phyloP scores from a whole-genome alignment of 495 filamentous ascomycete species.

The Daldinia childiae region DNA sequence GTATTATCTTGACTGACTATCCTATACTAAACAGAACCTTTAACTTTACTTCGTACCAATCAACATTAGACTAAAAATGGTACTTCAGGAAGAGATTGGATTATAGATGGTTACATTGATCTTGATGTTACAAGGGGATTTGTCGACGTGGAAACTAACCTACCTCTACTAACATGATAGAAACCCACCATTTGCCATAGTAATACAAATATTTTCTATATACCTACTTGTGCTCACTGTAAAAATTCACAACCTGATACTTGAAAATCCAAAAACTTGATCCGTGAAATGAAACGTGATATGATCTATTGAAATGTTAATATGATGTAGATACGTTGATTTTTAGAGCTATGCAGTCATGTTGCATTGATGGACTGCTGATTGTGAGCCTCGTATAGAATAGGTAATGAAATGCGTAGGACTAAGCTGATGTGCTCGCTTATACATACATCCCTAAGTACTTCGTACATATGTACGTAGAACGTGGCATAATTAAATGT shows the following conservation, averaged over 20 bases:
- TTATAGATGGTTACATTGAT: neutral
- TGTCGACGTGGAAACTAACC: too few species aligned
- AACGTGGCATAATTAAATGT: neutral
- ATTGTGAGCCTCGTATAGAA: neutral
- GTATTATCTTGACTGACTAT: constrained; percentile 14
- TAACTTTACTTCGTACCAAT: neutral
- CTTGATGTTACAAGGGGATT: too few species aligned
- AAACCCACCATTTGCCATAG: too few species aligned
- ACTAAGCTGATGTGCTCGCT: neutral
- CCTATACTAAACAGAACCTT: neutral
- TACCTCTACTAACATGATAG: too few species aligned
- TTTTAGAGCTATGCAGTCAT: neutral
- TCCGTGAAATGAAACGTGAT: neutral
- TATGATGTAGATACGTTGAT: neutral
- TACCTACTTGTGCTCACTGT: neutral
- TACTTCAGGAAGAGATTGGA: neutral
- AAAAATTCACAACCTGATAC: neutral
- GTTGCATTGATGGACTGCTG: constrained; percentile 3
- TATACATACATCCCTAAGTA: neutral
- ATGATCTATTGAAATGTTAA: neutral
- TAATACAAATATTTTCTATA: too few species aligned
- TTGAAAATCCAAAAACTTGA: too few species aligned
- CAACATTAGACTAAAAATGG: neutral
- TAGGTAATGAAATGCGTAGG: neutral
- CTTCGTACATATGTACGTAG: neutral